phyloP scores from a whole-genome alignment of 2,329 filamentous ascomycete genomes.

The Aspergillus alliaceus region DNA sequence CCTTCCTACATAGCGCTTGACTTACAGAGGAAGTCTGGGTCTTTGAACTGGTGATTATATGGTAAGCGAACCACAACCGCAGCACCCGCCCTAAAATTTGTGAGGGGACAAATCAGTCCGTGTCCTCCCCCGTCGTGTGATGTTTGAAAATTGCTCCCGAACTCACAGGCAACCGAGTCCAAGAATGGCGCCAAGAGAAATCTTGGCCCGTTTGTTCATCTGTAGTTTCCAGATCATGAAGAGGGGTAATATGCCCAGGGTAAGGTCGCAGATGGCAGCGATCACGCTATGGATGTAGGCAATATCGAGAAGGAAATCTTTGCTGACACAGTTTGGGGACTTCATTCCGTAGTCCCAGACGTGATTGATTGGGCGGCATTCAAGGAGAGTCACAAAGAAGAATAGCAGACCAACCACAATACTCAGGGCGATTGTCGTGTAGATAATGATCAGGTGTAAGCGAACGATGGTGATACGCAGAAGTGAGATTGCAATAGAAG shows the following conservation, averaged over 20 bases:
- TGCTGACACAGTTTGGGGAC: conserved; percentile 32
- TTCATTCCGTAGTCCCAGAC: conserved; percentile 42
- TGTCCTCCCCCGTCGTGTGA: background rate
- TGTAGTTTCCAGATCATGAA: conserved; percentile 53
- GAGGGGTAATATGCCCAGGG: conserved; percentile 49
- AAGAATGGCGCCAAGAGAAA: conserved; percentile 50
- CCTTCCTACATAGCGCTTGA: conserved; percentile 17
- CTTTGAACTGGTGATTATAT: background rate
- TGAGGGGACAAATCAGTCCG: conserved; percentile 23
- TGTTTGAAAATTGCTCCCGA: background rate
- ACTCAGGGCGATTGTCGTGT: conserved; percentile 40
- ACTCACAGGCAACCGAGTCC: conserved; percentile 49
- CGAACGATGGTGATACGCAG: conserved; percentile 46
- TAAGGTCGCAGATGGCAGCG: conserved; percentile 46
- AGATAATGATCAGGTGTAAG: conserved; percentile 46
- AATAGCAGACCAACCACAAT: conserved; percentile 44
- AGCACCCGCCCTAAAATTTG: conserved; percentile 3
- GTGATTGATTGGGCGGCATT: conserved; percentile 47
- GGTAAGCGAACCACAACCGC: conserved; percentile 7
- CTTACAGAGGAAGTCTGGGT: conserved; percentile 28
- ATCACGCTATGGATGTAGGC: conserved; percentile 49
- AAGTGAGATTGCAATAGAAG: conserved; percentile 51
- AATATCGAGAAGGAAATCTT: conserved; percentile 51
- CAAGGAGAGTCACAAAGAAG: conserved; percentile 48
- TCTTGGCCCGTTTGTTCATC: conserved; percentile 50